Evolutionary conservation across 1,284 basidiomycete genomes (phyloP).

Genomic region (Ganoderma meredithae): DNA sequence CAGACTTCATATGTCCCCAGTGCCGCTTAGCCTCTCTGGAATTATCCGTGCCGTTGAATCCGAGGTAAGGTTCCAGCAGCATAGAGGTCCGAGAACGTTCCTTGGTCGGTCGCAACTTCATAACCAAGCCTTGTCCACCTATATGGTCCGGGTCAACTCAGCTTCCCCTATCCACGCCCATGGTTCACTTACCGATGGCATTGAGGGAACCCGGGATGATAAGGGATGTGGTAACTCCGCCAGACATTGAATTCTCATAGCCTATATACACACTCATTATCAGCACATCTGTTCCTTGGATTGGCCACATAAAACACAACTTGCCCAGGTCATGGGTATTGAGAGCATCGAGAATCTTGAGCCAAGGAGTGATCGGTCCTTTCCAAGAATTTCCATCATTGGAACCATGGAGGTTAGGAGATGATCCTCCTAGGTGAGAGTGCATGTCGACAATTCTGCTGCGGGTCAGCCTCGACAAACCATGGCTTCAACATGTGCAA

Average conservation of each 20-base stretch:
- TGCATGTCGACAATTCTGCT: slow-evolving; percentile 65
- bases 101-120: slow-evolving; percentile 56
- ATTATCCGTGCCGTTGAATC: slow-evolving; percentile 43
- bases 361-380: slow-evolving; percentile 55
- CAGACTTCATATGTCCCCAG: slow-evolving; percentile 57
- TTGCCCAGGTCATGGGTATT: slow-evolving; percentile 59
- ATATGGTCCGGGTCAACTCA: background rate
- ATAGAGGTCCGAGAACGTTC: slow-evolving; percentile 54
- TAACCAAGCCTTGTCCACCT: slow-evolving; percentile 57
- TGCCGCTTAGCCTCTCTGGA: slow-evolving; percentile 27
- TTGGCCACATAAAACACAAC: slow-evolving; percentile 51
- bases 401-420: slow-evolving; percentile 46
- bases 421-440: slow-evolving; percentile 63
- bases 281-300: slow-evolving; percentile 42
- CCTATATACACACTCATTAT: slow-evolving; percentile 39
- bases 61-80: slow-evolving; percentile 55
- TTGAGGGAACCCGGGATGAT: slow-evolving; percentile 65
- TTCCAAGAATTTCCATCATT: slow-evolving; percentile 50
- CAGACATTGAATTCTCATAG: slow-evolving; percentile 41
- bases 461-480: background rate
- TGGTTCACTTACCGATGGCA: slow-evolving; percentile 55
- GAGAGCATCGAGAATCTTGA: slow-evolving; percentile 58
- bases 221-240: slow-evolving; percentile 75
- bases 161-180: background rate
- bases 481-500: slow-evolving; percentile 14